Conservation (phyloP, 306 rosid species). For the Psophocarpus tetragonolobus region DNA sequence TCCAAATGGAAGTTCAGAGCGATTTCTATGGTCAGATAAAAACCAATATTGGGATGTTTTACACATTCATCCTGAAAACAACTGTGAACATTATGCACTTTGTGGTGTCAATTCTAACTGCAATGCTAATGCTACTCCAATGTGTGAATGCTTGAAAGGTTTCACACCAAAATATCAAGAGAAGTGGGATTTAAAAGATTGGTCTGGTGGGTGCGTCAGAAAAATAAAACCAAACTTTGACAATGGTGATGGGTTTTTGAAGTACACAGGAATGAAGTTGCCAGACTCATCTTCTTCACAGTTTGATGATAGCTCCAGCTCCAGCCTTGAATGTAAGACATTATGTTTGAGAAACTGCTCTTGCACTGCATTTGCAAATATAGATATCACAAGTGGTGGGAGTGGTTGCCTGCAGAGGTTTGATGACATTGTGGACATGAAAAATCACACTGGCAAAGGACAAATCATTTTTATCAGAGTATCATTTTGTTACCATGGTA, state of each 20-base stretch:
- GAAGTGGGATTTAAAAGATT: conserved; percentile 15
- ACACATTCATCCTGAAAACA: neutral
- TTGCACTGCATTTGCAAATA: conserved; percentile 17
- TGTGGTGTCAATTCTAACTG: conserved; percentile 20
- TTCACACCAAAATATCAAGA: conserved; percentile 9
- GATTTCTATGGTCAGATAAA: neutral
- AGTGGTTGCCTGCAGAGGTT: neutral
- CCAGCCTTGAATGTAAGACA: conserved; percentile 21
- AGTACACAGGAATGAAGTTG: conserved; percentile 14
- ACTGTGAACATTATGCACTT: neutral
- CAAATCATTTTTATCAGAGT: neutral
- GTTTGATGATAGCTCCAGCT: conserved; percentile 6
- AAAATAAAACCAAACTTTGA: neutral
- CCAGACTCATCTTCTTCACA: conserved; percentile 14
- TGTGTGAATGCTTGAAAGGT: conserved; percentile 26
- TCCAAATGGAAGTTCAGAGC: neutral
- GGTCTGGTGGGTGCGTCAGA: conserved; percentile 31
- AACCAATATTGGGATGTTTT: neutral
- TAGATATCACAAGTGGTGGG: neutral
- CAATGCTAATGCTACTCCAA: neutral
- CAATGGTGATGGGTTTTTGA: neutral
- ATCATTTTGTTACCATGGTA: neutral
- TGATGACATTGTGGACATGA: neutral
- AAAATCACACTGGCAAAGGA: neutral
- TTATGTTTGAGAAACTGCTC: conserved; percentile 25